Evolutionary conservation across 1,284 basidiomycete genomes (phyloP).

Genomic region (Trametes versicolor): DNA sequence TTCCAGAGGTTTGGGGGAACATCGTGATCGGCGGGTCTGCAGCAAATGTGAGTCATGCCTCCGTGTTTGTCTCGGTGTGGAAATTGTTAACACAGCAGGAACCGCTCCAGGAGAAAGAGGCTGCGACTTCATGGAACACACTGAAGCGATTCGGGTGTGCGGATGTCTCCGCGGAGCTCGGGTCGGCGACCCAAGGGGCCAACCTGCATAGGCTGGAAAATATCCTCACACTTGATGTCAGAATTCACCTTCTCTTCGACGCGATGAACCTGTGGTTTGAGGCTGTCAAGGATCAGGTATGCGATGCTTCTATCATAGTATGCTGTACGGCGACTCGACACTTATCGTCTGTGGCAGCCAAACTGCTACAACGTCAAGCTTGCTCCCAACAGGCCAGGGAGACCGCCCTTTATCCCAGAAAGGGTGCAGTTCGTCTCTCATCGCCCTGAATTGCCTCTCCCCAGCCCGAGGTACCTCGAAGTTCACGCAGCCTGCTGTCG

Average conservation of each 20-base stretch:
- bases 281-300: slow-evolving; percentile 15
- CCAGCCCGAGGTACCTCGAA: slow-evolving; percentile 30
- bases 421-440: slow-evolving; percentile 16
- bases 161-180: slow-evolving; percentile 22
- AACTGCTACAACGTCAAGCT: slow-evolving; percentile 15
- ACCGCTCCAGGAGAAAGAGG: slow-evolving; percentile 19
- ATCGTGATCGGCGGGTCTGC: slow-evolving; percentile 8
- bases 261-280: slow-evolving; percentile 43
- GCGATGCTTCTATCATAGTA: neutral
- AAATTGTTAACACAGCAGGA: neutral
- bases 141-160: slow-evolving; percentile 33
- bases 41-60: slow-evolving; percentile 4
- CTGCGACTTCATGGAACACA: slow-evolving; percentile 30
- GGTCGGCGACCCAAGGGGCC: slow-evolving; percentile 1
- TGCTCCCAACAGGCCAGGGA: neutral
- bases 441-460: slow-evolving; percentile 26
- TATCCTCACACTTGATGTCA: slow-evolving; percentile 41
- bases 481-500: slow-evolving; percentile 35
- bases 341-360: slow-evolving; percentile 10
- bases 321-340: neutral
- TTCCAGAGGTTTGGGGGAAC: slow-evolving; percentile 10
- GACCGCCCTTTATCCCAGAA: slow-evolving; percentile 11
- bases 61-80: neutral
- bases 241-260: slow-evolving; percentile 39
- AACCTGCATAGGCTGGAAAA: slow-evolving; percentile 45